Percentiles rank a stretch among this genome's conserved stretches.
phyloP scores from a whole-genome alignment of 2,329 filamentous ascomycete species.

The Pseudogymnoascus sp. region DNA sequence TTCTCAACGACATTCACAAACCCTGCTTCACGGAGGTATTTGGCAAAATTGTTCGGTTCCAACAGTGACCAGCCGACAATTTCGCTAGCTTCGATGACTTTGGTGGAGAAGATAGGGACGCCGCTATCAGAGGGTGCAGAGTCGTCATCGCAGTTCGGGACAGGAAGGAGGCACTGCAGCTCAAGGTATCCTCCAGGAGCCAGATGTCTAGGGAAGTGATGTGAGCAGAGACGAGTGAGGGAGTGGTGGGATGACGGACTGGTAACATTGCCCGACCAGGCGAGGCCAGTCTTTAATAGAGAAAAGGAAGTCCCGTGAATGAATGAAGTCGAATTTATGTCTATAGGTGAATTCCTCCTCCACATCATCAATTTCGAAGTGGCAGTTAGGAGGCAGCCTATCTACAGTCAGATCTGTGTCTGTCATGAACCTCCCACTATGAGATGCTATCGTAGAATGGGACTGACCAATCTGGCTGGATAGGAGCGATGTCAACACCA shows the following conservation, averaged over 20 bases:
- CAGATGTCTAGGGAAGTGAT: not conserved
- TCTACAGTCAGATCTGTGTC: not conserved
- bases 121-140: not conserved
- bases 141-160: slow-evolving; percentile 8
- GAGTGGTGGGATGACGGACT: not conserved
- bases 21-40: slow-evolving; percentile 21
- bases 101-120: slow-evolving; percentile 28
- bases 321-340: no score
- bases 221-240: not conserved
- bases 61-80: not conserved
- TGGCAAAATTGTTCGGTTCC: slow-evolving; percentile 16
- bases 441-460: not conserved
- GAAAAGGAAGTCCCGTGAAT: no score
- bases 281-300: no score
- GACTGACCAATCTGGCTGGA: slow-evolving; percentile 10
- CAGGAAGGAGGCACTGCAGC: not conserved
- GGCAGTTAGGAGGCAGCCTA: slow-evolving; percentile 38
- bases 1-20: slow-evolving; percentile 16
- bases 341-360: slow-evolving; percentile 40
- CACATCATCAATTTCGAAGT: slow-evolving; percentile 44
- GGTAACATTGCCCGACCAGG: no score
- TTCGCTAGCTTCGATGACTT: slow-evolving; percentile 27
- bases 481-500: slow-evolving; percentile 10
- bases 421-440: not conserved
- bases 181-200: slow-evolving; percentile 13